Evolutionary conservation across 2,329 filamentous ascomycete genomes (phyloP).

Genomic region (Thelonectria discophora): DNA sequence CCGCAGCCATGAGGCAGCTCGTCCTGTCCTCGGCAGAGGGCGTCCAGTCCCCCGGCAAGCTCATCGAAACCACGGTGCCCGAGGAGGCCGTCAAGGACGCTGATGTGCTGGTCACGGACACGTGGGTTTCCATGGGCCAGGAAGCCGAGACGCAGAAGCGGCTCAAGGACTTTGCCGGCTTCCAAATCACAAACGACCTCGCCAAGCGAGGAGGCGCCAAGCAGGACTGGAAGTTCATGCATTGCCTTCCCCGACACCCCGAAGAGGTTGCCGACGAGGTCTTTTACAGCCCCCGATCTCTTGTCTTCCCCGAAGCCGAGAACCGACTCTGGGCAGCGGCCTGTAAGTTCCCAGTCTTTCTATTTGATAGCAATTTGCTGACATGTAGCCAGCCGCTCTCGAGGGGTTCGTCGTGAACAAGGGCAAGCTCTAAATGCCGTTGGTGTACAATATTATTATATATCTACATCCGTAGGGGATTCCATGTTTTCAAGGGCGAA

Average conservation of each 20-base stretch:
- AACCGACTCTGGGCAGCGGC: conserved; percentile 93
- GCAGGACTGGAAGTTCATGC: conserved; percentile 95
- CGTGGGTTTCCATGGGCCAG: conserved; percentile 98
- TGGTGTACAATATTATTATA: conserved; percentile 24
- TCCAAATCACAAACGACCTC: conserved; percentile 88
- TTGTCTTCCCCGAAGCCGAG: conserved; percentile 94
- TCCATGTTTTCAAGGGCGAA: conserved; percentile 28
- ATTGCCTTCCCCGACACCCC: conserved; percentile 89
- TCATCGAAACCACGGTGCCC: conserved; percentile 80
- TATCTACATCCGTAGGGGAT: conserved; percentile 23
- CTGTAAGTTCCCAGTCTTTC: conserved; percentile 57
- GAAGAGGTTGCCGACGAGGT: conserved; percentile 96
- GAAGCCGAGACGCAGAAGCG: conserved; percentile 83
- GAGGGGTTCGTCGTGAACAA: conserved; percentile 96
- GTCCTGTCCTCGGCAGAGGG: conserved; percentile 71
- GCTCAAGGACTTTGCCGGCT: conserved; percentile 84
- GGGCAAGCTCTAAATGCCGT: conserved; percentile 68
- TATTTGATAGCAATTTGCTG: conserved; percentile 15
- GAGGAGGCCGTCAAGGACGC: conserved; percentile 87
- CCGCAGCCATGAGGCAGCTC: conserved; percentile 74
- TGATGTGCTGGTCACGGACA: conserved; percentile 93
- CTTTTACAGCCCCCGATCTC: conserved; percentile 84
- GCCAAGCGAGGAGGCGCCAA: conserved; percentile 87
- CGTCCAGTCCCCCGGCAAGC: conserved; percentile 67
- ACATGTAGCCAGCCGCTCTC: conserved; percentile 66